phyloP scores from a whole-genome alignment of 345 rosid genomes.

The Citrus cavaleriei region DNA sequence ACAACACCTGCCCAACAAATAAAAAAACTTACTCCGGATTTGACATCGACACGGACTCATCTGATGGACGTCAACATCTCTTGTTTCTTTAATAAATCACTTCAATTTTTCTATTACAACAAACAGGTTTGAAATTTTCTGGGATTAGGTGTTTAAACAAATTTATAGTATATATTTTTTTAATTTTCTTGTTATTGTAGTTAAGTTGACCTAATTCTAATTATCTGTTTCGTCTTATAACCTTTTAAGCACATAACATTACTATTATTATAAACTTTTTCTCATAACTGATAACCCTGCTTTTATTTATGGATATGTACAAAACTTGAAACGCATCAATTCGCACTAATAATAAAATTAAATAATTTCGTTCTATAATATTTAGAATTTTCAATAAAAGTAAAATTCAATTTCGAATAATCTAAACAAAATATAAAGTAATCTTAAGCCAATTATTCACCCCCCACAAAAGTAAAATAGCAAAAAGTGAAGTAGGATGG shows the following conservation, averaged over 20 bases:
- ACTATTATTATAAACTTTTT: no score
- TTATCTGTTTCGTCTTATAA: background rate
- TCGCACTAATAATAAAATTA: no score
- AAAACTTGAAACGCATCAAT: no score
- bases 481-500: background rate
- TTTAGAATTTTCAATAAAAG: no score
- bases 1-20: slow-evolving; percentile 1
- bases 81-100: background rate
- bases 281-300: no score
- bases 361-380: no score
- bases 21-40: background rate
- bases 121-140: background rate
- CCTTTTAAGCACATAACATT: no score
- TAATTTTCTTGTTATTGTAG: background rate
- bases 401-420: background rate
- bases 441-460: background rate
- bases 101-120: background rate
- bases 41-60: background rate
- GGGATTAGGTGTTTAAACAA: background rate
- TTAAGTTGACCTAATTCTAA: background rate
- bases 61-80: background rate
- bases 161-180: background rate
- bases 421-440: no score
- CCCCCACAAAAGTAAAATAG: background rate
- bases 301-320: no score